A percentile compares a stretch with the other conserved stretches of the same genome.
These are phyloP conservation scores for Abrus pulchellus DNA, from an alignment of 306 rosid genomes.

Conservation along the genomic window DNA sequence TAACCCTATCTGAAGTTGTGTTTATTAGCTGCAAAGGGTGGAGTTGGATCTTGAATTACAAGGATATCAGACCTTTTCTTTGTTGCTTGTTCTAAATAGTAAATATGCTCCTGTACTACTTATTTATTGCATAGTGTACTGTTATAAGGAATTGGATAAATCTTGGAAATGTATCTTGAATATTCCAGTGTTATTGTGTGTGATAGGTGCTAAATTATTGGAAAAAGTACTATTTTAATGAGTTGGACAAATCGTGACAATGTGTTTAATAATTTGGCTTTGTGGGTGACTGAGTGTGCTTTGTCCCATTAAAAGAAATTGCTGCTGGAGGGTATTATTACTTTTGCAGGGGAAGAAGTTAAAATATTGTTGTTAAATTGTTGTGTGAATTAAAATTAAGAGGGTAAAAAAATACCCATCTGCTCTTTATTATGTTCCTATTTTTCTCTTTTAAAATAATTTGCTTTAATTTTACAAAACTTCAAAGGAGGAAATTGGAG, in stretches of 20 bases:
- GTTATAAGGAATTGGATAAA: not conserved
- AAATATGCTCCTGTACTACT: not conserved
- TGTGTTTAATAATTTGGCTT: not conserved
- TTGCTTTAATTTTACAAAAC: not conserved
- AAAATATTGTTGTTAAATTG: slow-evolving; percentile 11
- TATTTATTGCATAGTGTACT: not conserved
- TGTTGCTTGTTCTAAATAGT: slow-evolving; percentile 20
- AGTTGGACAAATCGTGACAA: not conserved
- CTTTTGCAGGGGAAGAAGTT: not conserved
- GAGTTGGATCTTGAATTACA: slow-evolving; percentile 26
- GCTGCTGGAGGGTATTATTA: not conserved
- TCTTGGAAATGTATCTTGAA: not conserved
- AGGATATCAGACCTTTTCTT: not conserved
- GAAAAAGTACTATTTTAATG: not conserved
- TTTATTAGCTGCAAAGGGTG: slow-evolving; percentile 1
- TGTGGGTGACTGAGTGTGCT: not conserved
- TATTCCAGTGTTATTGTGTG: not conserved
- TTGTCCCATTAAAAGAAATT: slow-evolving; percentile 17
- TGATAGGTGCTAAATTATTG: not conserved
- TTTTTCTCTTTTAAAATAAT: too few relatives aligned
- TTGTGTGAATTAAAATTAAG: slow-evolving; percentile 17
- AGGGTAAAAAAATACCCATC: not conserved
- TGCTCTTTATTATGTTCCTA: too few relatives aligned
- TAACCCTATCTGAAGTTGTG: not conserved
- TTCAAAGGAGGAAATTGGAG: not conserved